These are phyloP conservation scores for Nicotiana tabacum DNA, from an alignment of 257 asterid genomes.

Conservation along the genomic window DNA sequence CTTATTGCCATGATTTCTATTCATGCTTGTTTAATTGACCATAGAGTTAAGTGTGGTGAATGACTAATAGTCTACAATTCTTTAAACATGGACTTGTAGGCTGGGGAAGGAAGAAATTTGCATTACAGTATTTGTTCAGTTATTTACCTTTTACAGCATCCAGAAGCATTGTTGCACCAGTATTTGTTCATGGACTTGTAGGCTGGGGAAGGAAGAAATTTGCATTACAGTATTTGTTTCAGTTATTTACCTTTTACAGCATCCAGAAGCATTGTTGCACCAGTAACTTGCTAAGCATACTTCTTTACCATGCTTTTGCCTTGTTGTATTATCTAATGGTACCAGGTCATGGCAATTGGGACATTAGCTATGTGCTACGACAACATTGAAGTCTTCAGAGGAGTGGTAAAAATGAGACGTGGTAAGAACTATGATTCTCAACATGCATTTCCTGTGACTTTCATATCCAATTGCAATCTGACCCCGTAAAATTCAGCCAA, in stretches of 20 bases:
- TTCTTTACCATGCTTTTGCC: neutral
- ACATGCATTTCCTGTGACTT: slow-evolving; percentile 1
- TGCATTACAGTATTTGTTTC: neutral
- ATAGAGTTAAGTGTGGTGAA: neutral
- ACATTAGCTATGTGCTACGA: slow-evolving; percentile 89
- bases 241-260: neutral
- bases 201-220: neutral
- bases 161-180: neutral
- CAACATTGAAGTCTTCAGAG: slow-evolving; percentile 86
- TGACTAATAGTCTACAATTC: neutral
- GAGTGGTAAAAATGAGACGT: slow-evolving; percentile 96
- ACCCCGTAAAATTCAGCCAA: neutral
- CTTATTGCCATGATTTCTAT: neutral
- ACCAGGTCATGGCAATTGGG: slow-evolving; percentile 96
- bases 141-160: neutral
- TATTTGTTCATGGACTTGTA: neutral
- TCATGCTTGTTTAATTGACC: neutral
- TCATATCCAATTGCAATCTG: neutral
- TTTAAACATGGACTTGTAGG: neutral
- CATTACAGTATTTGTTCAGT: neutral
- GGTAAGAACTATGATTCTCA: slow-evolving; percentile 47
- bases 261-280: neutral
- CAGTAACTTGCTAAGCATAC: neutral
- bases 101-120: neutral
- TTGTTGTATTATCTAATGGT: slow-evolving; percentile 10